Evolutionary conservation across 345 rosid species (phyloP), one percentile per base, ranked within the genome.

Genomic region (Salix viminalis): DNA sequence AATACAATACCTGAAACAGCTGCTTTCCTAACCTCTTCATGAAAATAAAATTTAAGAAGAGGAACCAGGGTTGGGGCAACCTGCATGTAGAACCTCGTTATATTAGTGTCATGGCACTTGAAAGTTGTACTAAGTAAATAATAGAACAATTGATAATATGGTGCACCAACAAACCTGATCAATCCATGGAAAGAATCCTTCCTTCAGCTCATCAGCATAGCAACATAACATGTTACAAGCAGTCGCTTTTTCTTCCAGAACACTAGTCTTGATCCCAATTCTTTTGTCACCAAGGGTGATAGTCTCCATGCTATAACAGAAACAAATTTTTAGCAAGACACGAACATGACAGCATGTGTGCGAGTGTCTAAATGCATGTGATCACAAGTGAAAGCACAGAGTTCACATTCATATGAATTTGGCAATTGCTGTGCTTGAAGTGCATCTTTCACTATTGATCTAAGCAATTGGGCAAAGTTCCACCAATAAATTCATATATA

Each of bases 141-240:
- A 50, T 30, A 23, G n/a, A n/a, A 9, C 56, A 50, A 30, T 80
- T 28, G 71, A 70, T 67, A 65, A 69, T 73, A 50, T 6, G 41
- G 28, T 23, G 69, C 24, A 41, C 36, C 76, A 66, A 68, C 82
- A 14, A 79, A 94, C 98, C 97, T 94, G 97, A 81, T 94, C 99
- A 79, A 96, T 92, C 98, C 99, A 96, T 67, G 99, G 98, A 74
- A 89, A 96, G 84, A 96, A 96, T 66, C 99, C 99, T 85, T 94
- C 99, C 84, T 96, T 96, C 84, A 96, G 82, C 86, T 96, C 99
- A 82, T 96, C 98, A 26, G 98, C 99, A 85, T 96, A 96, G 85
- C 99, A 96, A 69, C 99, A 96, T 14, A 96, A 84, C 99, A 96
- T 94, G 86, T 96, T 94, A 75, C 99, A 96, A 42, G 99, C 99